phyloP scores from a whole-genome alignment of 176 grass and related monocot species.

The Leersia perrieri region DNA sequence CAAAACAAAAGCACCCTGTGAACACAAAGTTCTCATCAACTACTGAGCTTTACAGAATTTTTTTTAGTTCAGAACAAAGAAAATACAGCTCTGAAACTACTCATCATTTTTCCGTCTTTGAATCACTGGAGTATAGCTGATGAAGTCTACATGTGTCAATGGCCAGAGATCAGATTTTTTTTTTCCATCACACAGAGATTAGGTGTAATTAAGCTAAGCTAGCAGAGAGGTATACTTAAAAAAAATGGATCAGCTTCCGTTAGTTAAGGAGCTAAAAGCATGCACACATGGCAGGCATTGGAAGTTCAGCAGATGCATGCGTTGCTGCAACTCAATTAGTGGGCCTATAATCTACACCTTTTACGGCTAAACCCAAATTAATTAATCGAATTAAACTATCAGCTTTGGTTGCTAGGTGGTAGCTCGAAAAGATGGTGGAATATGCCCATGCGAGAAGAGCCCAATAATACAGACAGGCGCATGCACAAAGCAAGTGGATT shows the following conservation, averaged over 20 bases:
- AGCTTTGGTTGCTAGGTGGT: background rate
- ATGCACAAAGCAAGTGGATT: background rate
- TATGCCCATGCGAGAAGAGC: slow-evolving; percentile 3
- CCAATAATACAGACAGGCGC: background rate
- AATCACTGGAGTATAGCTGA: background rate
- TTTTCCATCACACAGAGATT: background rate
- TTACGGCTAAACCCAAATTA: background rate
- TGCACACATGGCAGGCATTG: background rate
- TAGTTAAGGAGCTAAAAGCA: background rate
- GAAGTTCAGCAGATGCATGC: background rate
- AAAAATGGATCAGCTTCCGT: background rate
- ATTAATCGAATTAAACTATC: background rate
- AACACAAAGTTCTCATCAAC: no score
- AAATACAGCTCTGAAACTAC: background rate
- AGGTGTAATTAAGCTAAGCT: background rate
- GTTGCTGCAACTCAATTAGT: slow-evolving; percentile 6
- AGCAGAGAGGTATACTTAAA: background rate
- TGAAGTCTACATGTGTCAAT: background rate
- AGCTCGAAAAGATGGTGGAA: slow-evolving; percentile 8
- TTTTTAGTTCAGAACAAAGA: background rate
- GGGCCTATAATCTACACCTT: background rate
- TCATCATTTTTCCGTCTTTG: background rate
- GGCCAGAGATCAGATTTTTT: background rate
- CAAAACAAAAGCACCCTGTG: no score
- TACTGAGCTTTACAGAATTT: background rate